Conservation (phyloP, 768 basidiomycete species). For the Boletellus emodensis region DNA sequence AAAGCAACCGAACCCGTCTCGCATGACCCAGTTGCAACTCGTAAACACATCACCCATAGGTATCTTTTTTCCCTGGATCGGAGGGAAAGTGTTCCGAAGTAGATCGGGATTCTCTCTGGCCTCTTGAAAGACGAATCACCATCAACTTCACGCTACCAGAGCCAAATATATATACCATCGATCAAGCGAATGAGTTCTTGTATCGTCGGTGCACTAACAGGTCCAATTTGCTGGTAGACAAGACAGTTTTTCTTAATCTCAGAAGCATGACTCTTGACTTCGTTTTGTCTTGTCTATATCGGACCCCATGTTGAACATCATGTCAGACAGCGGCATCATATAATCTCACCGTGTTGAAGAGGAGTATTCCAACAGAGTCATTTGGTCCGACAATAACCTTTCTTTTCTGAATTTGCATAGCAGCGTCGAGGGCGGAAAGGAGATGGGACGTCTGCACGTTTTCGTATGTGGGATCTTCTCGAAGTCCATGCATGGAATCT, state of each 20-base stretch:
- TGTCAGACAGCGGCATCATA: background rate
- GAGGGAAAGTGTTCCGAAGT: constrained; percentile 61
- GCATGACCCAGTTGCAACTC: constrained; percentile 84
- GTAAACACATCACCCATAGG: constrained; percentile 89
- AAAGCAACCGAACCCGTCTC: constrained; percentile 61
- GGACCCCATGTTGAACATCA: background rate
- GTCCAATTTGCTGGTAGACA: constrained; percentile 72
- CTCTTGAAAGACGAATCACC: constrained; percentile 37
- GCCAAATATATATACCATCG: constrained; percentile 51
- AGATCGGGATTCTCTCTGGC: constrained; percentile 59
- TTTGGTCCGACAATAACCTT: constrained; percentile 88
- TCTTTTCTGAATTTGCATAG: constrained; percentile 82
- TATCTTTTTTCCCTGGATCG: constrained; percentile 51
- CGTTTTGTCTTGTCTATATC: constrained; percentile 22
- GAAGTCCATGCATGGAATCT: constrained; percentile 75
- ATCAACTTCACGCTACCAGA: background rate
- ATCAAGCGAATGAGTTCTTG: constrained; percentile 74
- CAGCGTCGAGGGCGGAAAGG: constrained; percentile 74
- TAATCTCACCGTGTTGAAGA: constrained; percentile 84
- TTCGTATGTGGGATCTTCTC: constrained; percentile 62
- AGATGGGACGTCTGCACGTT: constrained; percentile 71
- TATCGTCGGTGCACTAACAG: constrained; percentile 77
- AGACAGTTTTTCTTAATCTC: constrained; percentile 69
- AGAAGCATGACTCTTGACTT: constrained; percentile 39
- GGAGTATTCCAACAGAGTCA: constrained; percentile 83